phyloP scores from a whole-genome alignment of 1,139 yeast species.

The Hemisphaericaspora subhashii region DNA sequence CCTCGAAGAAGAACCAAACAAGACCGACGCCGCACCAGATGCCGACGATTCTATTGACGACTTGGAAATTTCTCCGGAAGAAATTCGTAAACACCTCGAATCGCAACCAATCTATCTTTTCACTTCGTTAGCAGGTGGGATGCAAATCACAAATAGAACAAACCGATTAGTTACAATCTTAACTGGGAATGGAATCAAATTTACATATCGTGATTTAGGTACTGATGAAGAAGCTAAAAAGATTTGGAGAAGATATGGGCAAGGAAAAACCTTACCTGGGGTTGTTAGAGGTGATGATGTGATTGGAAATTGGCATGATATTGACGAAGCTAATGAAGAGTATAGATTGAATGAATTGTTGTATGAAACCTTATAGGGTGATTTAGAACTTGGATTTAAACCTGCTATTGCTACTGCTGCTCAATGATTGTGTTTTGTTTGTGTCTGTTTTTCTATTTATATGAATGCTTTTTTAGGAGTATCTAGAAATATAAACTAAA shows the following conservation, averaged over 20 bases:
- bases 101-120: constrained; percentile 68
- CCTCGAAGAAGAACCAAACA: constrained; percentile 13
- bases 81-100: constrained; percentile 45
- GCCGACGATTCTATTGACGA: constrained; percentile 30
- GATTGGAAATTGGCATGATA: constrained; percentile 78
- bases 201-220: constrained; percentile 75
- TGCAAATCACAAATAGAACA: constrained; percentile 79
- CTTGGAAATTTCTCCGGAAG: constrained; percentile 45
- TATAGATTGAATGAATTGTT: constrained; percentile 63
- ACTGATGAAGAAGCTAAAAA: constrained; percentile 85
- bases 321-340: constrained; percentile 85
- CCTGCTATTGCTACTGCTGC: no score
- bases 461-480: no score
- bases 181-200: constrained; percentile 70
- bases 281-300: constrained; percentile 88
- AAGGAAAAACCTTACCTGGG: constrained; percentile 84
- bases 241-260: constrained; percentile 78
- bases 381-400: no score
- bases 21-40: constrained; percentile 10
- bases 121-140: constrained; percentile 90
- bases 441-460: no score
- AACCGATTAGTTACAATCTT: constrained; percentile 75
- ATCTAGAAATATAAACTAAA: no score
- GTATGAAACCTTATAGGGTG: constrained; percentile 48
- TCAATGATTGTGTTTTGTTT: no score